phyloP scores from a whole-genome alignment of 768 basidiomycete genomes.

The Piloderma croceum region DNA sequence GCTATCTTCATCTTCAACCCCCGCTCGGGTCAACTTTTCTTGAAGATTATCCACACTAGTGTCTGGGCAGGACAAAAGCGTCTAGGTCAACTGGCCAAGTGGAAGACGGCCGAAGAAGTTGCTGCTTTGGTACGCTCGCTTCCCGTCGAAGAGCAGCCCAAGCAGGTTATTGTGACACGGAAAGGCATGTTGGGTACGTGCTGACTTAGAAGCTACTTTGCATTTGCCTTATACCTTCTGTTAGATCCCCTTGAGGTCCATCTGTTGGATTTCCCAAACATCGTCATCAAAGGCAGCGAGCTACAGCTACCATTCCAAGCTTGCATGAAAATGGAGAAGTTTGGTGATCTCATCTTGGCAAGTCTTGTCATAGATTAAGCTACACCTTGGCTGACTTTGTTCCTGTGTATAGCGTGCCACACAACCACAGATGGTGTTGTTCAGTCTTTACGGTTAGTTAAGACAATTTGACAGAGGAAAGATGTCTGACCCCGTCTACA shows the following conservation, averaged over 20 bases:
- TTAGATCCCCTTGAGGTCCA: conserved; percentile 94
- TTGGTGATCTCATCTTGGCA: conserved; percentile 92
- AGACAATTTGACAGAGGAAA: no score
- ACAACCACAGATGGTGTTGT: conserved; percentile 98
- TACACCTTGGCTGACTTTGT: conserved; percentile 2
- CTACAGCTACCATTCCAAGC: conserved; percentile 99
- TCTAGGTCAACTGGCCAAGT: conserved; percentile 97
- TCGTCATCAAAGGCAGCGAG: conserved; percentile 99
- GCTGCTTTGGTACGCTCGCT: conserved; percentile 94
- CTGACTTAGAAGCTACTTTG: neutral
- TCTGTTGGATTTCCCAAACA: conserved; percentile 99
- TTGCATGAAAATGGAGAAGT: conserved; percentile 99
- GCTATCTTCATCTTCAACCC: conserved; percentile 99
- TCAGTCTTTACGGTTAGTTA: conserved; percentile 87
- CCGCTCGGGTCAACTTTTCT: conserved; percentile 93
- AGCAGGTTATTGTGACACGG: conserved; percentile 98
- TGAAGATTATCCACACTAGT: conserved; percentile 99
- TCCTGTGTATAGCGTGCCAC: conserved; percentile 65
- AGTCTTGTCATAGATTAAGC: conserved; percentile 11
- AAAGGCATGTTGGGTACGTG: conserved; percentile 96
- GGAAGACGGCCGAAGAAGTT: conserved; percentile 99
- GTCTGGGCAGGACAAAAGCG: conserved; percentile 99
- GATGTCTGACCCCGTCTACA: no score
- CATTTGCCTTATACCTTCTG: conserved; percentile 4
- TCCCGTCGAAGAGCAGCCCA: conserved; percentile 99